phyloP scores from a whole-genome alignment of 2,329 filamentous ascomycete species.

The Pseudogymnoascus sp. region DNA sequence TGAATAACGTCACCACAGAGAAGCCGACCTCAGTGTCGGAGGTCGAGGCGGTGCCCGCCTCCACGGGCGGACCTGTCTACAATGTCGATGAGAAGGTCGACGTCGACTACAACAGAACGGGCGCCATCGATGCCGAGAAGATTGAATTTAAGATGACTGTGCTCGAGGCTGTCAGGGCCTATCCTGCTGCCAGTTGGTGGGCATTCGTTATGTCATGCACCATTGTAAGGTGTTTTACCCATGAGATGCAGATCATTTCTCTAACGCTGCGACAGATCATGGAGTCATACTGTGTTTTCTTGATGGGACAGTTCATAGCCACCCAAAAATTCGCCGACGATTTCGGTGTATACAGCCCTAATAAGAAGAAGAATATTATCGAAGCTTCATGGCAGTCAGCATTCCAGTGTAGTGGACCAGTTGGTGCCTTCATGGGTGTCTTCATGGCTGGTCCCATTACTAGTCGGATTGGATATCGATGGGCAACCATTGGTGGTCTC shows the following conservation, averaged over 20 bases:
- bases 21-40: constrained; percentile 15
- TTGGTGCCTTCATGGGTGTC: constrained; percentile 55
- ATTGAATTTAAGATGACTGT: constrained; percentile 44
- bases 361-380: constrained; percentile 34
- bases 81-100: constrained; percentile 26
- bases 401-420: constrained; percentile 46
- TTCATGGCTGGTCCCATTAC: constrained; percentile 55
- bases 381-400: constrained; percentile 51
- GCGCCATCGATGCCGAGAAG: constrained; percentile 19
- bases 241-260: constrained; percentile 13
- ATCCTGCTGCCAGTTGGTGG: constrained; percentile 39
- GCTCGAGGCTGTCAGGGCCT: constrained; percentile 41
- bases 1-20: constrained; percentile 17
- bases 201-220: constrained; percentile 50
- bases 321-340: constrained; percentile 38
- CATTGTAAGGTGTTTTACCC: constrained; percentile 36
- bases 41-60: constrained; percentile 18
- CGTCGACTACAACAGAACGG: constrained; percentile 23
- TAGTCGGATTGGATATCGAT: constrained; percentile 52
- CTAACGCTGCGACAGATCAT: constrained; percentile 31
- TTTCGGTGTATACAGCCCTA: constrained; percentile 39
- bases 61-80: constrained; percentile 27
- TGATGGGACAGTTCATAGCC: constrained; percentile 54
- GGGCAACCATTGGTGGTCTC: constrained; percentile 47
- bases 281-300: constrained; percentile 58